These are phyloP conservation scores for Lactifluus hygrophoroides DNA, from an alignment of 768 basidiomycete genomes.

Conservation along the genomic window DNA sequence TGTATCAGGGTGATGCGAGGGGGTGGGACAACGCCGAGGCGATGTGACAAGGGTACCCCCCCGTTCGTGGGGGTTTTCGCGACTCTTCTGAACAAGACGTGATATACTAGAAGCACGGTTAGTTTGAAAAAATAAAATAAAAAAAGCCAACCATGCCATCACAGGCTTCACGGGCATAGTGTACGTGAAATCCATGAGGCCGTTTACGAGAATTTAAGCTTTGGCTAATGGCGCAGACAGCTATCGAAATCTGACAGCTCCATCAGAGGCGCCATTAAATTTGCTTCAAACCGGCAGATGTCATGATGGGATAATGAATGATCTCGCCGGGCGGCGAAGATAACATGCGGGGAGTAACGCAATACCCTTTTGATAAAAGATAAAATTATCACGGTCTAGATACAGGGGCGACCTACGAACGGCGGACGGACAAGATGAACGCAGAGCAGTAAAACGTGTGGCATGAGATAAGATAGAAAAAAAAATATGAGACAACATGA, in stretches of 20 bases:
- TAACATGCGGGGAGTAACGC: neutral
- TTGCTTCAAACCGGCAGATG: constrained; percentile 10
- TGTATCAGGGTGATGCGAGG: neutral
- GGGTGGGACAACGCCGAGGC: neutral
- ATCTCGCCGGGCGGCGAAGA: neutral
- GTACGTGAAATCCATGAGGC: constrained; percentile 8
- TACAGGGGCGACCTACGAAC: constrained; percentile 17
- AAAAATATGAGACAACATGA: constrained; percentile 3
- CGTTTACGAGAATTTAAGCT: constrained; percentile 11
- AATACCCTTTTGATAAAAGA: constrained; percentile 4
- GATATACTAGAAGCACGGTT: constrained; percentile 2
- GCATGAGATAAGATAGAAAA: constrained; percentile 10
- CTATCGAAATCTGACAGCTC: neutral
- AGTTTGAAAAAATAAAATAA: no score
- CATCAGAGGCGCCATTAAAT: constrained; percentile 7
- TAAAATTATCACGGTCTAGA: constrained; percentile 19
- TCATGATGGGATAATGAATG: constrained; percentile 1
- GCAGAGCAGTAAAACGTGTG: neutral
- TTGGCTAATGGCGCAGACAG: neutral
- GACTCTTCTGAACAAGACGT: neutral
- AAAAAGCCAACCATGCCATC: neutral
- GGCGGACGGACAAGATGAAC: constrained; percentile 7
- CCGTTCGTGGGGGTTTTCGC: neutral
- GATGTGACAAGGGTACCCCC: neutral
- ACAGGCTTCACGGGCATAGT: neutral